Conservation (phyloP, 805 yeast genomes). For the Dipodascopsis uninucleata region DNA sequence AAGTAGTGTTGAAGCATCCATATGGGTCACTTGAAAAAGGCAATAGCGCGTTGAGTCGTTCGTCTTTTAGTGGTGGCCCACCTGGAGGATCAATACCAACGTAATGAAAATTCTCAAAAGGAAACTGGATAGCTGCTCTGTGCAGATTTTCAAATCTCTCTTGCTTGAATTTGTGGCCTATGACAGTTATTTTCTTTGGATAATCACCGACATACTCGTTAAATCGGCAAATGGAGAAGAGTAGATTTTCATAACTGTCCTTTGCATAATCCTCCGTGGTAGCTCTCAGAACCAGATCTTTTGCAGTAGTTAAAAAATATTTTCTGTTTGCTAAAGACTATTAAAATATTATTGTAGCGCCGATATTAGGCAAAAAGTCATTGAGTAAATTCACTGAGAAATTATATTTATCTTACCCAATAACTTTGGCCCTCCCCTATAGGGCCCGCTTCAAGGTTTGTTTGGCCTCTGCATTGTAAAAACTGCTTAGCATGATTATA, state of each 20-base stretch:
- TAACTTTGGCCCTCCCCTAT: conserved; percentile 48
- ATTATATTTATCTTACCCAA: conserved; percentile 37
- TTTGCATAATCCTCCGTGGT: conserved; percentile 67
- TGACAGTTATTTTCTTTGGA: conserved; percentile 54
- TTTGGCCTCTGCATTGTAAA: conserved; percentile 55
- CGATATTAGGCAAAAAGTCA: conserved; percentile 42
- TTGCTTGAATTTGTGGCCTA: conserved; percentile 74
- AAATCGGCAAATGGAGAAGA: conserved; percentile 48
- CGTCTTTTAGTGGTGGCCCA: conserved; percentile 18
- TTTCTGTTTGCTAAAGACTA: conserved; percentile 3
- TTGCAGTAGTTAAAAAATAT: not conserved
- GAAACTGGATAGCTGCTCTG: conserved; percentile 28
- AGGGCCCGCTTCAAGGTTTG: conserved; percentile 53
- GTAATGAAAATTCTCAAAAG: conserved; percentile 16
- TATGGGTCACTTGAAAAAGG: conserved; percentile 31
- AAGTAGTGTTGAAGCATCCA: conserved; percentile 23
- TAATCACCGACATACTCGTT: conserved; percentile 45
- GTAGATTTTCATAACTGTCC: conserved; percentile 74
- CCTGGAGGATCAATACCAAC: conserved; percentile 29
- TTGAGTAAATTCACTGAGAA: conserved; percentile 55
- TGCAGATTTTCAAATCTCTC: conserved; percentile 45
- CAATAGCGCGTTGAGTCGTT: conserved; percentile 14
- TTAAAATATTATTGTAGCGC: not conserved
- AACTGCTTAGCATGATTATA: no score
- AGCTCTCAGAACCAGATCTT: conserved; percentile 33